phyloP scores from a whole-genome alignment of 139 green algal genomes.

The Chlorella vulgaris region DNA sequence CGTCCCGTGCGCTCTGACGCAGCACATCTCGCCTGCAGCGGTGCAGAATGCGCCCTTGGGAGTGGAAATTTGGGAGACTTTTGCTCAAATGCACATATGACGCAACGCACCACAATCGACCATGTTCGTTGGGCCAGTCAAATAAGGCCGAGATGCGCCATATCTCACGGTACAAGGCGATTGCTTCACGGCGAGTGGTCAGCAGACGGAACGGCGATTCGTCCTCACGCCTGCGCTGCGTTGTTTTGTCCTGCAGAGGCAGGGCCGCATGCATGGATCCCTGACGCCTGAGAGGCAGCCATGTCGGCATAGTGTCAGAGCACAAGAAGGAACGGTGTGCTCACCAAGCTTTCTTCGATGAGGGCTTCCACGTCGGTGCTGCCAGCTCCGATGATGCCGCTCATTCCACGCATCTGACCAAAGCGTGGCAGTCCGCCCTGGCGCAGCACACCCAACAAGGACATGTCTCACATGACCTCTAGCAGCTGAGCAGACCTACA shows the following conservation, averaged over 20 bases:
- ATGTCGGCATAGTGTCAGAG: neutral
- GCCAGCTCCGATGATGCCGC: neutral
- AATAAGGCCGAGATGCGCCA: conserved; percentile 23
- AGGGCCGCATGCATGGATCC: neutral
- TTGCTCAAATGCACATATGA: too few relatives aligned
- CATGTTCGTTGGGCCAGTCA: conserved; percentile 11
- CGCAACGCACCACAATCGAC: conserved; percentile 29
- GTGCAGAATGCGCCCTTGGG: neutral
- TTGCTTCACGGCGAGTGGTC: conserved; percentile 30
- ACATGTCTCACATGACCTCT: neutral
- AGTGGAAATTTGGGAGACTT: too few relatives aligned
- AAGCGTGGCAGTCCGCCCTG: neutral
- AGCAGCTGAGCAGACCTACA: neutral
- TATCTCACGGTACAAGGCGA: conserved; percentile 39
- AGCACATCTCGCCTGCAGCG: conserved; percentile 55
- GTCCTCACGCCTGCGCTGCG: neutral
- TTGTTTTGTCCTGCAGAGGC: conserved; percentile 16
- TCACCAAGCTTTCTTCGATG: conserved; percentile 23
- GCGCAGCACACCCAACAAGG: neutral
- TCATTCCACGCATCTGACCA: neutral
- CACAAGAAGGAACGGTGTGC: neutral
- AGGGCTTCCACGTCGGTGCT: conserved; percentile 15
- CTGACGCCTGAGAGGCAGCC: neutral
- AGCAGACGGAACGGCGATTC: conserved; percentile 12
- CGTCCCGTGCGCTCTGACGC: conserved; percentile 50